Base-by-base conservation (phyloP, 2,329 filamentous ascomycete genomes). In the Elsinoe necatrix region DNA sequence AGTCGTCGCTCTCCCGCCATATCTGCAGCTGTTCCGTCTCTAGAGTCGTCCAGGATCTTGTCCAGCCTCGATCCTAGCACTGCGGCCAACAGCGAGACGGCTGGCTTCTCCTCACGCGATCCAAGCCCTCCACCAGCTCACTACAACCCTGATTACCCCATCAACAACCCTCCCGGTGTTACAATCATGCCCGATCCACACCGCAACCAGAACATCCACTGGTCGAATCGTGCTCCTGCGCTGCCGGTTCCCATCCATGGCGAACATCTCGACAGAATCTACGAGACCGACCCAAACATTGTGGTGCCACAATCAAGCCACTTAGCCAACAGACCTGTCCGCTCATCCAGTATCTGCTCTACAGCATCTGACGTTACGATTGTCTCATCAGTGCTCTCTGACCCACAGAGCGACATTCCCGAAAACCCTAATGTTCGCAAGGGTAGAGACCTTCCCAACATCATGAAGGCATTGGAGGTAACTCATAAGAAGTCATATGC, bases 381-480 rank as follows among this genome's bases (percentile, higher is more conserved):
- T 20, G 41, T 25, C 41, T 45, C 41, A 23, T 45, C 41, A 4
- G 41, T 25, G 2, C 41, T 45, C 21, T 45, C 41, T 11, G 23
- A 29, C 2, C 25, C 45, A 18, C 20, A 50, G 7, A 31, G 25
- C 45, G 45, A 34, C 8, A 31, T 50, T 16, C 29, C 48, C 11
- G 48, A 52, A 9, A 34, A 35, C 9, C 48, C 25, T n/a, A 34
- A 34, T 37, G 31, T 52, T 37, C 29, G 48, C 16, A 16, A n/a
- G 8, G 48, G 48, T 16, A 52, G 48, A 16, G 48, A 52, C 48
- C 16, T 52, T 20, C 27, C 27, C 16, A 16, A 52, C 31, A 52
- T 52, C 48, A 21, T 52, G 48, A 35, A 25, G 3, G 48, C 48
- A n/a, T 12, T 52, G 14, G 16, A 34, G 25, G 18, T 11, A 16